phyloP scores from a whole-genome alignment of 192 early-diverging fungal species.

The Linderina pennispora region DNA sequence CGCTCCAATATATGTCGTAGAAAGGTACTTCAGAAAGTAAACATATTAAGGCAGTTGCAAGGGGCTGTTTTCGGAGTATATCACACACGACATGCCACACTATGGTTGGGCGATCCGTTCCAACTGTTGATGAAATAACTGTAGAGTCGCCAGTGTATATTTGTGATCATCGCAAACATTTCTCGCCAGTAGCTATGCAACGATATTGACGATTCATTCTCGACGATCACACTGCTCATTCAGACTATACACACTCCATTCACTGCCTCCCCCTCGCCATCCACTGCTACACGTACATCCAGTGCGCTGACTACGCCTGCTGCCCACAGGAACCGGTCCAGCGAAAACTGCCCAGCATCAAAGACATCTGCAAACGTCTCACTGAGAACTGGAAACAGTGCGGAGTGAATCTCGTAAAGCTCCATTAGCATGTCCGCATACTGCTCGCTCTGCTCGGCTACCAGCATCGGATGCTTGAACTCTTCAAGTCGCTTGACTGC shows the following conservation, averaged over 20 bases:
- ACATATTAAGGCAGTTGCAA: too few relatives aligned
- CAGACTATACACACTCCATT: conserved; percentile 27
- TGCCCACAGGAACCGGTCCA: conserved; percentile 40
- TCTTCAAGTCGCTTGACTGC: conserved; percentile 9
- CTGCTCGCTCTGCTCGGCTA: conserved; percentile 1
- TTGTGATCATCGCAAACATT: neutral
- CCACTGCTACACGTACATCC: conserved; percentile 5
- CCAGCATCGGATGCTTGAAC: conserved; percentile 32
- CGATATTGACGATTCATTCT: too few relatives aligned
- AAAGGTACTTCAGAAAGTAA: too few relatives aligned
- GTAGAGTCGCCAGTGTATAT: too few relatives aligned
- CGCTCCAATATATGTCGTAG: too few relatives aligned
- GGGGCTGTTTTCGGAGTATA: too few relatives aligned
- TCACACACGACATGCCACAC: too few relatives aligned
- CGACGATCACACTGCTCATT: too few relatives aligned
- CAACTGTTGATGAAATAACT: too few relatives aligned
- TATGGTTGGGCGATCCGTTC: too few relatives aligned
- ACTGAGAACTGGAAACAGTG: conserved; percentile 36
- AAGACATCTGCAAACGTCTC: conserved; percentile 32
- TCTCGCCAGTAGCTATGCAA: too few relatives aligned
- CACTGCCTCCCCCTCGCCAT: conserved; percentile 1
- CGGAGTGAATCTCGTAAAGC: conserved; percentile 24
- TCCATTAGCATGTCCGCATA: conserved; percentile 27
- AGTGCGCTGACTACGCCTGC: conserved; percentile 31
- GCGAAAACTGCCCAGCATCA: conserved; percentile 9